These are phyloP conservation scores for Schoenoplectus triqueter DNA, from an alignment of 202 grass and related monocot species.

Conservation along the genomic window DNA sequence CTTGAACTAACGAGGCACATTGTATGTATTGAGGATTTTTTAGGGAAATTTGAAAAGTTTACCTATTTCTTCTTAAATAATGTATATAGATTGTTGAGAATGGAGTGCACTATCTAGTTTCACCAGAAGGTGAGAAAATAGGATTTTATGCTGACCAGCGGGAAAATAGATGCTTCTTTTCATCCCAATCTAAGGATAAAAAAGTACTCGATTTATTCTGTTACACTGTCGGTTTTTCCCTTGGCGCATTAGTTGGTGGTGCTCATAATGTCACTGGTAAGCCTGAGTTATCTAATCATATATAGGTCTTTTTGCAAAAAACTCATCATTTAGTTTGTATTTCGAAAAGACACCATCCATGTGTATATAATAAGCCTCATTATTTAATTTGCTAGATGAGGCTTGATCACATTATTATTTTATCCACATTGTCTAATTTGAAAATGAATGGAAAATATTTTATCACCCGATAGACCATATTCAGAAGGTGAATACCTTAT, in stretches of 20 bases:
- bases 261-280: conserved; percentile 89
- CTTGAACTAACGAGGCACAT: background rate
- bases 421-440: conserved; percentile 35
- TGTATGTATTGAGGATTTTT: conserved; percentile 5
- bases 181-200: conserved; percentile 59
- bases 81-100: conserved; percentile 78
- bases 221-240: conserved; percentile 86
- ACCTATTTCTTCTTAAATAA: conserved; percentile 35
- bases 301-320: conserved; percentile 9
- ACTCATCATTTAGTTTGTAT: conserved; percentile 32
- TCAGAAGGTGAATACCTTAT: conserved; percentile 84
- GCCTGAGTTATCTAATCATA: conserved; percentile 41
- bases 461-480: conserved; percentile 81
- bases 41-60: background rate
- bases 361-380: background rate
- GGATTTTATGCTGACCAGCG: conserved; percentile 98
- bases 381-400: conserved; percentile 6
- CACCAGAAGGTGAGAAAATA: conserved; percentile 93
- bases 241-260: conserved; percentile 67
- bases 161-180: conserved; percentile 73
- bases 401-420: background rate
- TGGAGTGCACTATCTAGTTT: conserved; percentile 71
- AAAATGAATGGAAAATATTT: conserved; percentile 3
- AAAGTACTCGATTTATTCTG: conserved; percentile 92
- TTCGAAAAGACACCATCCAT: background rate